Evolutionary conservation across 192 early-diverging fungal genomes (phyloP).

Genomic region (Spinellus fusiger): DNA sequence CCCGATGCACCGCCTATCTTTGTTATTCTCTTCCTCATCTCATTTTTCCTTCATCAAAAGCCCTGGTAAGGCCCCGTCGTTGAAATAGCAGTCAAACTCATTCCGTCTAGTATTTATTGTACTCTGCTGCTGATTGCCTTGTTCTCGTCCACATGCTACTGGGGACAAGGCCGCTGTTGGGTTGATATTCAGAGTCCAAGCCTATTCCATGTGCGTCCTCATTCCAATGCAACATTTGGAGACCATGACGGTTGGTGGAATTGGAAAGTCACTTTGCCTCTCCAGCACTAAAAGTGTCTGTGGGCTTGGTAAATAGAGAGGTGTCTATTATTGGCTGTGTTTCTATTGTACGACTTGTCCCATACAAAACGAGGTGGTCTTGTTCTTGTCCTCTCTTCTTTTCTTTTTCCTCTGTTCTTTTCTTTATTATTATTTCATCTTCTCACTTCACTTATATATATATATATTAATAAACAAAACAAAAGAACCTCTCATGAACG

Average conservation of each 20-base stretch:
- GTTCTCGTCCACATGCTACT: constrained; percentile 55
- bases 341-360: not conserved
- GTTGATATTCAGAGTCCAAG: constrained; percentile 37
- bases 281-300: no score
- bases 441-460: not conserved
- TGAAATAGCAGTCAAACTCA: not conserved
- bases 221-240: constrained; percentile 25
- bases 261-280: constrained; percentile 28
- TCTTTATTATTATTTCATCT: not conserved
- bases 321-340: not conserved
- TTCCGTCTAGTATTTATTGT: constrained; percentile 43
- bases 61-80: constrained; percentile 42
- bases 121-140: constrained; percentile 47
- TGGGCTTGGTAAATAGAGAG: not conserved
- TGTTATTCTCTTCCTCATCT: constrained; percentile 47
- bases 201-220: constrained; percentile 27
- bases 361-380: not conserved
- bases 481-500: constrained; percentile 10
- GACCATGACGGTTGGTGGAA: constrained; percentile 31
- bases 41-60: constrained; percentile 52
- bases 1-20: constrained; percentile 53
- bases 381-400: constrained; percentile 1
- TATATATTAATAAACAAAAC: not conserved
- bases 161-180: constrained; percentile 59
- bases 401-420: not conserved